These are phyloP conservation scores for Periconia macrospinosa DNA, from an alignment of 2,329 filamentous ascomycete species.

Conservation along the genomic window DNA sequence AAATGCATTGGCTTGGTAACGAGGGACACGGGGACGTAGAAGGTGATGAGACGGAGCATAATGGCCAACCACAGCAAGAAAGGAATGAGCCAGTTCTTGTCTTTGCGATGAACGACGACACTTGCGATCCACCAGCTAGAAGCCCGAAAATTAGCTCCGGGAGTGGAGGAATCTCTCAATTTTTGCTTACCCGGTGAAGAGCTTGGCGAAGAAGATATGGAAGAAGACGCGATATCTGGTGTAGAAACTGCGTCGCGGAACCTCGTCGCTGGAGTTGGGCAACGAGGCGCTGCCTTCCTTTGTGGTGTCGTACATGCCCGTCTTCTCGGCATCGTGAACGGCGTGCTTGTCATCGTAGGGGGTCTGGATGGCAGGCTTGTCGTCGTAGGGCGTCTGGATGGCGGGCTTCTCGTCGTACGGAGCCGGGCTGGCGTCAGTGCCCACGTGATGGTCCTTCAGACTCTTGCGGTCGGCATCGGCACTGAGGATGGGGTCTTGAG, in stretches of 20 bases:
- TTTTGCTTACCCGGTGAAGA: constrained; percentile 56
- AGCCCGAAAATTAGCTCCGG: not conserved
- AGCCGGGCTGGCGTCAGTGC: constrained; percentile 33
- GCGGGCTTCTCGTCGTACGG: no score
- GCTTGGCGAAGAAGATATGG: constrained; percentile 47
- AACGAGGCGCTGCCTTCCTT: constrained; percentile 44
- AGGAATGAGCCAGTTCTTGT: constrained; percentile 80
- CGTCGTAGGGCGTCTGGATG: no score
- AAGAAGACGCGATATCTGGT: constrained; percentile 37
- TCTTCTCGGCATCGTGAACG: constrained; percentile 37
- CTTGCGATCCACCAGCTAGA: constrained; percentile 74
- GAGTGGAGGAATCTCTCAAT: not conserved
- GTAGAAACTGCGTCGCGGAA: constrained; percentile 45
- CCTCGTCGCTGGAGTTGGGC: constrained; percentile 25
- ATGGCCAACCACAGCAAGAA: constrained; percentile 80
- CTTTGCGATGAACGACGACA: constrained; percentile 69
- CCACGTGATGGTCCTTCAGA: constrained; percentile 5
- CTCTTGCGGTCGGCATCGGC: constrained; percentile 21
- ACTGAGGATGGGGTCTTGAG: constrained; percentile 42
- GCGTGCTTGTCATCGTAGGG: constrained; percentile 9
- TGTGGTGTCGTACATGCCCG: constrained; percentile 37
- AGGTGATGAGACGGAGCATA: constrained; percentile 71
- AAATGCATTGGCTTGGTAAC: constrained; percentile 68
- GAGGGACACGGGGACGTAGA: constrained; percentile 70
- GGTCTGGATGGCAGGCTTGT: no score